Evolutionary conservation across 106 monocot species (phyloP), one percentile per base, ranked within the genome.

Genomic region (Platanthera guangdongensis): DNA sequence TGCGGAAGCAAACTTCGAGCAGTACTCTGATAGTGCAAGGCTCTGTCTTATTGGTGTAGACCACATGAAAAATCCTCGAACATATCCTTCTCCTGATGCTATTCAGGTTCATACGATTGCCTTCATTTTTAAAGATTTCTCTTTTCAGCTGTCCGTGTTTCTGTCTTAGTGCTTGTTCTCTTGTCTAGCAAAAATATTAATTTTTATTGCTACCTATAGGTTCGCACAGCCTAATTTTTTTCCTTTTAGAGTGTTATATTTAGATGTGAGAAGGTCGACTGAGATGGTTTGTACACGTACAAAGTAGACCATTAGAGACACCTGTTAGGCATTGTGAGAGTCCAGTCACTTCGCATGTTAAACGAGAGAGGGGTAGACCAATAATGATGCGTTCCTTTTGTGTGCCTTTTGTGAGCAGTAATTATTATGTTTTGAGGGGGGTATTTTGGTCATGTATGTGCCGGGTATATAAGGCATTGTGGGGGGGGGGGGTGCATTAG

Each of bases 31-130:
- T 32, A 94, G 74, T 75, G 89, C 99, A 68, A 92, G 94, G 57
- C 78, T 99, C 9, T 99, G 99, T 71, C 90, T 99, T 50, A 77
- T 99, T 82, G 99, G 99, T 79, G 89, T 94, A 53, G 99, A 99
- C 69, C 99, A 99, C 68, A 94, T 81, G 94, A 94, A 84, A 83
- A 87, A 79, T 78, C 92, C 99, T 80, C 84, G 99, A 67, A 99
- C 99, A 59, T 99, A 83, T 92, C 90, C 89, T 47, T 85, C 83
- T 75, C 92, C 94, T 49, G 94, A 92, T 72, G 89, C 92, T 45
- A 99, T 99, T 77, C 99, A 99, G 99, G 99, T 99, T 63, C 45
- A 72, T 19, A 21, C 50, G 9, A 50, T 22, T 70, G 12, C 32
- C 10, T 65, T 65, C 32, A 32, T 65, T 65, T 30, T 65, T 60